Percentiles rank a stretch among this genome's conserved stretches.
Evolutionary conservation across 306 rosid species (phyloP).

Genomic region (Quercus dentata): DNA sequence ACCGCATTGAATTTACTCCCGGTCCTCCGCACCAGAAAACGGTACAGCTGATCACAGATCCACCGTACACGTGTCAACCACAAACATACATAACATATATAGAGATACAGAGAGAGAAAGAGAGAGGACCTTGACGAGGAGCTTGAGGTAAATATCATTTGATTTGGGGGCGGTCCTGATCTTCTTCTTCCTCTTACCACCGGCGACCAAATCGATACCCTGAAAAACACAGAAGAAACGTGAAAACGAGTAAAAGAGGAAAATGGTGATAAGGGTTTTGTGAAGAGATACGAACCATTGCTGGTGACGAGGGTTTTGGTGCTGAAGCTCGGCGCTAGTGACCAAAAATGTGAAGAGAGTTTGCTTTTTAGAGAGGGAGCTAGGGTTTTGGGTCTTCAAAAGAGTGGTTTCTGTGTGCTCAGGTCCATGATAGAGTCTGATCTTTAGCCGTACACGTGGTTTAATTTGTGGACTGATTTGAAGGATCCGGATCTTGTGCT

Average conservation of each 20-base stretch:
- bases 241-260: neutral
- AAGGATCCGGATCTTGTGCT: neutral
- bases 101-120: neutral
- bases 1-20: slow-evolving; percentile 53
- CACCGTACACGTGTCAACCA: neutral
- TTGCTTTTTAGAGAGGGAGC: neutral
- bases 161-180: slow-evolving; percentile 70
- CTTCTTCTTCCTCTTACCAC: slow-evolving; percentile 79
- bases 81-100: neutral
- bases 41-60: slow-evolving; percentile 47
- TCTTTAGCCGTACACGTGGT: neutral
- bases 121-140: slow-evolving; percentile 55
- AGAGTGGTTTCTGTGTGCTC: neutral
- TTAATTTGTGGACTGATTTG: neutral
- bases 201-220: slow-evolving; percentile 86
- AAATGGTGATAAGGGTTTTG: neutral
- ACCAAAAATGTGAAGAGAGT: neutral
- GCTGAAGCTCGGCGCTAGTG: slow-evolving; percentile 5
- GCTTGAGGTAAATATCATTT: slow-evolving; percentile 72
- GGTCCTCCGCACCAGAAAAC: slow-evolving; percentile 63
- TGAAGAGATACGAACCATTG: slow-evolving; percentile 37
- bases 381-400: slow-evolving; percentile 40
- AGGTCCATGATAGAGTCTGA: neutral
- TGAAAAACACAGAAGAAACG: slow-evolving; percentile 7
- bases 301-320: slow-evolving; percentile 10